These are phyloP conservation scores for Cryptococcus neoformans DNA, from an alignment of 1,284 basidiomycete species.

Conservation along the genomic window DNA sequence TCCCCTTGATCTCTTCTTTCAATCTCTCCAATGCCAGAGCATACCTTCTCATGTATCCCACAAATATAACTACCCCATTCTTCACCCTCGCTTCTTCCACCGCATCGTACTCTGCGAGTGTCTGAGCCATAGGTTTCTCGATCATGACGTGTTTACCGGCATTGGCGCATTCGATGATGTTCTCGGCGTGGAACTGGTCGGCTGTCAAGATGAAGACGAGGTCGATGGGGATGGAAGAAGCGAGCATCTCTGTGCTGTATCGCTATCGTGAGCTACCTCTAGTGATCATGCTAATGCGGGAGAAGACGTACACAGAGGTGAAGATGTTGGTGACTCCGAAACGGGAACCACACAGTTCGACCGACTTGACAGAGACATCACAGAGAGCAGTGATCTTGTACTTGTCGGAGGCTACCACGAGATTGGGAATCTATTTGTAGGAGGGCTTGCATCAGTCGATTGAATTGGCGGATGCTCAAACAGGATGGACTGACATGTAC, in stretches of 20 bases:
- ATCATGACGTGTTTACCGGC: slow-evolving; percentile 41
- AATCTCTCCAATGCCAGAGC: slow-evolving; percentile 44
- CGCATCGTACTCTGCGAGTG: slow-evolving; percentile 29
- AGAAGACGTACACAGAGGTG: slow-evolving; percentile 16
- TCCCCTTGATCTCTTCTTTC: slow-evolving; percentile 41
- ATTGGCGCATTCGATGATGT: slow-evolving; percentile 25
- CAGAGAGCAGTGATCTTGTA: slow-evolving; percentile 23
- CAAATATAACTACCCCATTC: slow-evolving; percentile 36
- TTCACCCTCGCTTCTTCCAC: slow-evolving; percentile 33
- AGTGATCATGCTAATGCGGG: not conserved
- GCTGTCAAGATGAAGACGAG: slow-evolving; percentile 22
- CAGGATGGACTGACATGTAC: slow-evolving; percentile 16
- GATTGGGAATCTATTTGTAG: slow-evolving; percentile 17
- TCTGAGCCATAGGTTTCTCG: slow-evolving; percentile 47
- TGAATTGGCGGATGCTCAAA: not conserved
- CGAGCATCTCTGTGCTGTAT: slow-evolving; percentile 16
- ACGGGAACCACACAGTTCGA: slow-evolving; percentile 18
- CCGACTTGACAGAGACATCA: slow-evolving; percentile 20
- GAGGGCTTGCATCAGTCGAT: not conserved
- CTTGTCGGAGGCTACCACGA: slow-evolving; percentile 15
- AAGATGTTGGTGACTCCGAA: slow-evolving; percentile 16
- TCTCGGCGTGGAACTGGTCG: slow-evolving; percentile 18
- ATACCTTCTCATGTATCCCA: slow-evolving; percentile 51
- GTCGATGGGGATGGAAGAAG: slow-evolving; percentile 19
- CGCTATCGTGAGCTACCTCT: not conserved